Evolutionary conservation across 768 basidiomycete genomes (phyloP), one percentile per base, ranked within the genome.

Genomic region (Leucosporidium scottii): DNA sequence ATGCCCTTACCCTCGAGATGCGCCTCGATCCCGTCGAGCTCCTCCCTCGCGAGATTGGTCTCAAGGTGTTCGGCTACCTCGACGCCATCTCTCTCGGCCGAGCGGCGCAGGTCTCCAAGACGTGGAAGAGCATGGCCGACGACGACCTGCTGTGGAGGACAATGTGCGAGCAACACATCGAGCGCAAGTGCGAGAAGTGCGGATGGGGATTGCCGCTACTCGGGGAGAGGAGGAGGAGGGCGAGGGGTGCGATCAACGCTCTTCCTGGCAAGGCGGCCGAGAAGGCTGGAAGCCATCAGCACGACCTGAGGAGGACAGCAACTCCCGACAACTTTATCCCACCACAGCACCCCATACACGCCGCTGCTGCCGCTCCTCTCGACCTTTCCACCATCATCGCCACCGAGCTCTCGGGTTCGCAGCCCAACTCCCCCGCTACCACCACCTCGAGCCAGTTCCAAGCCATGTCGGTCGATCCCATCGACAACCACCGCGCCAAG

Each of bases 81-180:
- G 87, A 91, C 10, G 89, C 89, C 74, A 82, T 87, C 8, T 85
- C 90, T 17, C 85, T 98, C 59, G 87, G 90, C 25, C 87, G 89
- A 15, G 91, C 92, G 17, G 89, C 91, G 23, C 85, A 91, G 48
- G 94, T 99, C 28, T 92, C 89, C 59, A 74, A 85, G 83, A 25
- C 84, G 5, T 99, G 96, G 96, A 88, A 85, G 75, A 79, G 79
- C 31, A 85, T 97, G 10, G 94, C 94, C 0, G 94, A 98, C 79
- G 94, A 98, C 77, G 90, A 99, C 74, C 81, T 92, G 56, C 84
- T 99, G 59, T 99, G 96, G 96, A 84, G 88, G 50, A 86, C 87
- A 27, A 98, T 99, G 77, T 98, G 96, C 78, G 91, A 94, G 76
- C 96, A 99, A 77, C 96, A 99, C 70, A 98, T 99, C 64, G 94